Conservation (phyloP, 768 basidiomycete genomes). For the Paxillus ammoniavirescens region DNA sequence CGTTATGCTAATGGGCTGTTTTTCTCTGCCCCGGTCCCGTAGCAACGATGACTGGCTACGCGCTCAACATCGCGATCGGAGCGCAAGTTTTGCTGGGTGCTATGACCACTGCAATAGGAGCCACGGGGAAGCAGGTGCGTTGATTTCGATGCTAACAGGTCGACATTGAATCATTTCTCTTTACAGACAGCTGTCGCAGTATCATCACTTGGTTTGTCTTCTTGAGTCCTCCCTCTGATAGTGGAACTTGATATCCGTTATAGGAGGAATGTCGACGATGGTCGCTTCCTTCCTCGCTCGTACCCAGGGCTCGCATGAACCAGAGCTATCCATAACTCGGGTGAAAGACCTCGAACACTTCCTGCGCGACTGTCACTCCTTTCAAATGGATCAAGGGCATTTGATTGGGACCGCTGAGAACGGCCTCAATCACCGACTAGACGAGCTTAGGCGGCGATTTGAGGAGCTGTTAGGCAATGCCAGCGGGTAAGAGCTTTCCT, state of each 20-base stretch:
- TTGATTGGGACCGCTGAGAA: conserved; percentile 14
- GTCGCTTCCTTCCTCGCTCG: conserved; percentile 41
- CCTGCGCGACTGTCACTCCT: conserved; percentile 33
- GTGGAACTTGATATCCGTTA: not conserved
- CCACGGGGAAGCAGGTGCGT: conserved; percentile 20
- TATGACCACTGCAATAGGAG: conserved; percentile 26
- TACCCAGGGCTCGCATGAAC: conserved; percentile 37
- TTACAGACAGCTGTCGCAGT: conserved; percentile 28
- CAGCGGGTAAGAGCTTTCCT: conserved; percentile 2
- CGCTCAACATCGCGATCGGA: conserved; percentile 24
- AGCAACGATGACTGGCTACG: conserved; percentile 13
- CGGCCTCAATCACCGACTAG: conserved; percentile 8
- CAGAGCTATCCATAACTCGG: conserved; percentile 28
- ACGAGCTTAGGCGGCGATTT: conserved; percentile 31
- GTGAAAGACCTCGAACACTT: conserved; percentile 34
- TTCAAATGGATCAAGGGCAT: conserved; percentile 30
- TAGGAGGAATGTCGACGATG: conserved; percentile 35
- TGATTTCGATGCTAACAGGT: not conserved
- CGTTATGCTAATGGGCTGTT: too few relatives aligned
- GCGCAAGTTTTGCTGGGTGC: conserved; percentile 27
- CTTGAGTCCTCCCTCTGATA: not conserved
- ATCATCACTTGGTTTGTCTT: conserved; percentile 24
- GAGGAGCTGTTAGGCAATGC: conserved; percentile 34
- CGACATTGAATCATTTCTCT: not conserved
- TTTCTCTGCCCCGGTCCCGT: too few relatives aligned